phyloP scores from a whole-genome alignment of 208 protist species.

The Acanthamoeba castellanii region DNA sequence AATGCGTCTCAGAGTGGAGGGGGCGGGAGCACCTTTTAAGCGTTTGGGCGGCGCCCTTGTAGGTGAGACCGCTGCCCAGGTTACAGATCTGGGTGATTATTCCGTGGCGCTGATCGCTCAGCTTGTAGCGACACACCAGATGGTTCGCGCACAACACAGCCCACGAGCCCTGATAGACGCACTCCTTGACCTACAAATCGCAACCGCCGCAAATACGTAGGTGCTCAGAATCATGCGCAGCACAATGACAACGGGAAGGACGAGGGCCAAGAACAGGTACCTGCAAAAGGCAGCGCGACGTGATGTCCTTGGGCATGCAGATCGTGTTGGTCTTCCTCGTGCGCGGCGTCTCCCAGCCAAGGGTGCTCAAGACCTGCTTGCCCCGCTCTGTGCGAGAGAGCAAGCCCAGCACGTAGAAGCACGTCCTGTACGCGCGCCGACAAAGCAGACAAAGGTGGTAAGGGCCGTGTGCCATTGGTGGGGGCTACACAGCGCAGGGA shows the following conservation, averaged over 20 bases:
- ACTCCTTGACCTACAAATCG: constrained; percentile 9
- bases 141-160: not conserved
- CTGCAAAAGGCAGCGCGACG: not conserved
- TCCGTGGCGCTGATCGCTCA: constrained; percentile 61
- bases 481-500: not conserved
- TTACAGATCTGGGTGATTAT: constrained; percentile 74
- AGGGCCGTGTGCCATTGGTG: not conserved
- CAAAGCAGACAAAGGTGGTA: not conserved
- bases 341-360: constrained; percentile 79
- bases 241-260: not conserved
- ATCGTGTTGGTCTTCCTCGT: constrained; percentile 72
- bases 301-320: constrained; percentile 78
- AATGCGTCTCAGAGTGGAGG: not conserved
- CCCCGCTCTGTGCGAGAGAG: constrained; percentile 76
- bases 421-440: constrained; percentile 58
- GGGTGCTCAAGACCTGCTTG: not conserved
- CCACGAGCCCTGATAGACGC: constrained; percentile 79
- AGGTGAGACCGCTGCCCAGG: constrained; percentile 75
- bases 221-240: constrained; percentile 18
- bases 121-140: constrained; percentile 48
- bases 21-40: not conserved
- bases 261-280: not conserved
- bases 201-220: not conserved
- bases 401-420: constrained; percentile 82
- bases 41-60: constrained; percentile 50